Evolutionary conservation across 257 asterid genomes (phyloP).

Genomic region (Nicotiana sylvestris): DNA sequence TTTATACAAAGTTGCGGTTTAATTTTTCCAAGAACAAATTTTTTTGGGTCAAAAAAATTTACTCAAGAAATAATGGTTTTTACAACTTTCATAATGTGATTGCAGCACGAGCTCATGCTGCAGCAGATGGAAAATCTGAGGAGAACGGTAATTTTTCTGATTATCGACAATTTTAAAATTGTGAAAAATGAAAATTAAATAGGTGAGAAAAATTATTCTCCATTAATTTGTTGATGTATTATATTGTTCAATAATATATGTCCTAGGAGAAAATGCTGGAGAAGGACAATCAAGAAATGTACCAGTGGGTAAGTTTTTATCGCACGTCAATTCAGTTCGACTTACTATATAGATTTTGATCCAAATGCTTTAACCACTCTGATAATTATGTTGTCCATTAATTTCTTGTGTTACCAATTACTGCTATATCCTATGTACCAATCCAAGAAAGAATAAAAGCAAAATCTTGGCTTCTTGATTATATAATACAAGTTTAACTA

Average conservation of each 20-base stretch:
- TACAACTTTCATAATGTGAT: not conserved
- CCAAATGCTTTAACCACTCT: too few species aligned
- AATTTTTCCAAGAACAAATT: too few species aligned
- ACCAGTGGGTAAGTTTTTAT: constrained; percentile 50
- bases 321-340: too few species aligned
- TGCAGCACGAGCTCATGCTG: constrained; percentile 66
- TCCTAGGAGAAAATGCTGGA: constrained; percentile 56
- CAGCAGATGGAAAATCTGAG: constrained; percentile 77
- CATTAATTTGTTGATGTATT: not conserved
- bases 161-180: not conserved
- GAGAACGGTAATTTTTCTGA: constrained; percentile 45
- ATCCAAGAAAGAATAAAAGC: not conserved
- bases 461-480: not conserved
- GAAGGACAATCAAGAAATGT: constrained; percentile 79
- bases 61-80: too few species aligned
- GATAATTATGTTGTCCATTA: too few species aligned
- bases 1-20: too few species aligned
- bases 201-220: not conserved
- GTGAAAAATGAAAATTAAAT: not conserved
- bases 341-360: too few species aligned
- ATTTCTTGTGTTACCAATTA: too few species aligned
- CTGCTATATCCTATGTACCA: not conserved
- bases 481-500: not conserved
- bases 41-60: too few species aligned
- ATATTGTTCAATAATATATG: not conserved